phyloP scores from a whole-genome alignment of 805 yeast genomes.

The Kuraishia ogatae region DNA sequence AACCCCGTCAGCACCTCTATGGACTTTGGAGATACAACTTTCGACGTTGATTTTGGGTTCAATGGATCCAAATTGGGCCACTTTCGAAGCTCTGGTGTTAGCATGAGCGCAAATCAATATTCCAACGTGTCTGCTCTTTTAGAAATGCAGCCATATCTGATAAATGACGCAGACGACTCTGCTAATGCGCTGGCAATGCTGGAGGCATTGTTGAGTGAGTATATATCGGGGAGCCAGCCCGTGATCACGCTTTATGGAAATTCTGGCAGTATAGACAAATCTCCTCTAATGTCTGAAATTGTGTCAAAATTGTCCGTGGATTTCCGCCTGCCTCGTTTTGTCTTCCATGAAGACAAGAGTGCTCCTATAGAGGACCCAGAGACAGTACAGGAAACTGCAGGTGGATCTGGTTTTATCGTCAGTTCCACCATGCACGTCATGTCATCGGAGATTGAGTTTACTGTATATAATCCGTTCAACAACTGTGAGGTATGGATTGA shows the following conservation, averaged over 20 bases:
- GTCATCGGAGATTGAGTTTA: constrained; percentile 44
- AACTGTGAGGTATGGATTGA: constrained; percentile 35
- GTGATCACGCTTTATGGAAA: constrained; percentile 20
- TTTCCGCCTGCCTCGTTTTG: constrained; percentile 19
- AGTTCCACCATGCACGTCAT: constrained; percentile 46
- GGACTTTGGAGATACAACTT: constrained; percentile 14
- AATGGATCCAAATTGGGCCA: constrained; percentile 27
- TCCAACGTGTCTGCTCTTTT: constrained; percentile 15
- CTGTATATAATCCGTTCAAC: constrained; percentile 42
- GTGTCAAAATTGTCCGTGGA: constrained; percentile 16
- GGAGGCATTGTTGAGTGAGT: constrained; percentile 27
- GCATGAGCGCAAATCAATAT: constrained; percentile 11
- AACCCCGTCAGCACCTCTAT: constrained; percentile 25
- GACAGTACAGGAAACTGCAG: constrained; percentile 3
- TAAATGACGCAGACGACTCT: constrained; percentile 5
- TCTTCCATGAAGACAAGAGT: constrained; percentile 3
- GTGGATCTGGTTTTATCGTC: constrained; percentile 30
- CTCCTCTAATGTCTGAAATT: constrained; percentile 16
- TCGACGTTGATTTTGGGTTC: constrained; percentile 20
- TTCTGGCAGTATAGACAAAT: constrained; percentile 13
- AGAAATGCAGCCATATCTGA: constrained; percentile 10
- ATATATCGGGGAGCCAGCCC: constrained; percentile 29
- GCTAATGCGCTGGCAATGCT: constrained; percentile 13
- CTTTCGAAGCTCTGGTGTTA: constrained; percentile 16
- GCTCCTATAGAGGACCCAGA: constrained; percentile 1